Percentiles rank a stretch among this genome's conserved stretches.
These are phyloP conservation scores for Phytophthora cryptogea DNA, from an alignment of 352 stramenopile genomes.

Conservation along the genomic window DNA sequence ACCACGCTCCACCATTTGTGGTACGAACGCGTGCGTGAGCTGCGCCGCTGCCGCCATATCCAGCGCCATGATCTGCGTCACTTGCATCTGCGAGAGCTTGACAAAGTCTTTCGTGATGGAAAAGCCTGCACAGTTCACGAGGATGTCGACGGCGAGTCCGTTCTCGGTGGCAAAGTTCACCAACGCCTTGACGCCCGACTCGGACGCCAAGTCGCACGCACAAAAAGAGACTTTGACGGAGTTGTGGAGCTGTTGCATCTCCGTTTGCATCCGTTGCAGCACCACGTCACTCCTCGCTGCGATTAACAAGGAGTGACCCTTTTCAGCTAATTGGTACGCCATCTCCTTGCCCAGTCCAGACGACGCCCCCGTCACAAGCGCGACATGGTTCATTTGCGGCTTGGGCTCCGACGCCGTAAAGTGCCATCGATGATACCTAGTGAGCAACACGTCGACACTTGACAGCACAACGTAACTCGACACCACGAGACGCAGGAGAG, in stretches of 20 bases:
- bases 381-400: constrained; percentile 23
- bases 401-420: constrained; percentile 38
- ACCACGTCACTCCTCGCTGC: constrained; percentile 47
- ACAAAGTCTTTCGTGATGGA: constrained; percentile 44
- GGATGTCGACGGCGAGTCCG: constrained; percentile 62
- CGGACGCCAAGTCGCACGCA: constrained; percentile 48
- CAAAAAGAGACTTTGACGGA: constrained; percentile 44
- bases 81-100: constrained; percentile 29
- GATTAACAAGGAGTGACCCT: constrained; percentile 68
- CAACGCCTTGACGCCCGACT: constrained; percentile 42
- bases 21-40: constrained; percentile 61
- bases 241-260: constrained; percentile 55
- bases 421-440: constrained; percentile 52
- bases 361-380: constrained; percentile 70
- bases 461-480: constrained; percentile 42
- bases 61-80: constrained; percentile 61
- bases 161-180: constrained; percentile 46
- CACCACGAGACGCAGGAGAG: constrained; percentile 32
- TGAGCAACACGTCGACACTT: constrained; percentile 45
- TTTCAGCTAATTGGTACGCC: constrained; percentile 62
- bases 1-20: constrained; percentile 68
- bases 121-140: constrained; percentile 77
- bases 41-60: constrained; percentile 59
- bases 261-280: constrained; percentile 53
- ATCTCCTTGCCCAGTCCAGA: constrained; percentile 73